Base-by-base conservation (phyloP, 768 basidiomycete species). In the Suillus decipiens region DNA sequence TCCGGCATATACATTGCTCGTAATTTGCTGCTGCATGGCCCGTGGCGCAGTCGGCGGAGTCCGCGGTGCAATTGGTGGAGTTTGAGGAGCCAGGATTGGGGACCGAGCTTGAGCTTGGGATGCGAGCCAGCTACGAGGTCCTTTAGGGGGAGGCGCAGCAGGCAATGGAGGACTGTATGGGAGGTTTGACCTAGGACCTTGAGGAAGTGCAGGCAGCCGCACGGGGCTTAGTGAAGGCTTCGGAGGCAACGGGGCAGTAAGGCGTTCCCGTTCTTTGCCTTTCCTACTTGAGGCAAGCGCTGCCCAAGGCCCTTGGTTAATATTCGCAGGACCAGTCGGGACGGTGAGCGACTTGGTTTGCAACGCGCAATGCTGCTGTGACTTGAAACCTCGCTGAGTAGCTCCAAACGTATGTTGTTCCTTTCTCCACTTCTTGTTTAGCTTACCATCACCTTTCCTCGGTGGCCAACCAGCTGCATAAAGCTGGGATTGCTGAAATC, bases 341-440 rank as follows among this genome's bases (percentile, higher is more conserved):
- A 24, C 39, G 17, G 11, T 28, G 9, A 57, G 56, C 39, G 15
- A 57, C 22, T 28, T 41, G 9, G 56, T 39, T 41, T 57, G 56
- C 28, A 28, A 39, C 1, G 22, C 11, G 10, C 11, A 28, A 41
- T 41, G 11, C 22, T 57, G 39, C 17, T 57, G 56, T 10, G 56
- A 41, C 56, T 28, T 41, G 10, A 41, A 57, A 41, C 28, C 39
- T 31, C 39, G 56, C 28, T 15, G 56, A 41, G 56, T 17, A 41
- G 17, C 39, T 57, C 56, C 56, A 57, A 41, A 19, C 17, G 39
- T 57, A 41, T 41, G 56, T 11, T 57, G 56, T 58, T 61, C 60
- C 36, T 57, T 66, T 60, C 63, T 66, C 42, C 45, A 43, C 39
- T 55, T 51, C 63, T 62, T 61, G 15, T 39, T 63, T 34, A 37